Evolutionary conservation across 306 rosid species (phyloP).

Genomic region (Quillaja saponaria): DNA sequence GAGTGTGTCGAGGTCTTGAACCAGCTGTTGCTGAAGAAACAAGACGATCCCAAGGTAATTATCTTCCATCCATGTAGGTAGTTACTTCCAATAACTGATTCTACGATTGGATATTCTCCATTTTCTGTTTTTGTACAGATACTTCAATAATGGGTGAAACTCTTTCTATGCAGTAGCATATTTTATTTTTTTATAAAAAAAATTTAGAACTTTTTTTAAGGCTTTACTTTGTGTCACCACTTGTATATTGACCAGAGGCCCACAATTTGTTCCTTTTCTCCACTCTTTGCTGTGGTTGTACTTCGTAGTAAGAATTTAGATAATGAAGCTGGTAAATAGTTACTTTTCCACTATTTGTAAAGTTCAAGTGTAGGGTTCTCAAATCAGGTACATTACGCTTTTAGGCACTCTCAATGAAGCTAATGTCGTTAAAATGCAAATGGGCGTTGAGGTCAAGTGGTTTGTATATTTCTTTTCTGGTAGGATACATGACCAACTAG

Average conservation of each 20-base stretch:
- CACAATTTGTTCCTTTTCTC: neutral
- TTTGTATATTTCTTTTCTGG: neutral
- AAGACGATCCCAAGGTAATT: slow-evolving; percentile 82
- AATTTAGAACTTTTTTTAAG: neutral
- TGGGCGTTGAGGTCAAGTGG: slow-evolving; percentile 7
- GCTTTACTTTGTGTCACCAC: neutral
- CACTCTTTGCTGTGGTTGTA: neutral
- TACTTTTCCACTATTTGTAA: neutral
- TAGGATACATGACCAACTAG: no score
- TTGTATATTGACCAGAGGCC: slow-evolving; percentile 2
- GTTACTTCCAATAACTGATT: slow-evolving; percentile 15
- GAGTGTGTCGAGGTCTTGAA: slow-evolving; percentile 70
- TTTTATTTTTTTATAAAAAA: no score
- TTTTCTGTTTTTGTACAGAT: neutral
- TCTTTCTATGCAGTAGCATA: no score
- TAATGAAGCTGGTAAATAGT: slow-evolving; percentile 11
- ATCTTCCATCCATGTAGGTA: neutral
- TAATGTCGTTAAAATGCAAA: slow-evolving; percentile 11
- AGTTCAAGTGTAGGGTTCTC: slow-evolving; percentile 8
- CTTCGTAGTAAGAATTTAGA: neutral
- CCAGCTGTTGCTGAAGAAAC: slow-evolving; percentile 75
- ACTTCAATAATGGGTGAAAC: no score
- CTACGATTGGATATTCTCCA: neutral
- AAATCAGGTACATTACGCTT: slow-evolving; percentile 8
- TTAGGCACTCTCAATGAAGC: slow-evolving; percentile 27